Evolutionary conservation across 176 grass and related monocot genomes (phyloP).

Genomic region (Raddia guianensis): DNA sequence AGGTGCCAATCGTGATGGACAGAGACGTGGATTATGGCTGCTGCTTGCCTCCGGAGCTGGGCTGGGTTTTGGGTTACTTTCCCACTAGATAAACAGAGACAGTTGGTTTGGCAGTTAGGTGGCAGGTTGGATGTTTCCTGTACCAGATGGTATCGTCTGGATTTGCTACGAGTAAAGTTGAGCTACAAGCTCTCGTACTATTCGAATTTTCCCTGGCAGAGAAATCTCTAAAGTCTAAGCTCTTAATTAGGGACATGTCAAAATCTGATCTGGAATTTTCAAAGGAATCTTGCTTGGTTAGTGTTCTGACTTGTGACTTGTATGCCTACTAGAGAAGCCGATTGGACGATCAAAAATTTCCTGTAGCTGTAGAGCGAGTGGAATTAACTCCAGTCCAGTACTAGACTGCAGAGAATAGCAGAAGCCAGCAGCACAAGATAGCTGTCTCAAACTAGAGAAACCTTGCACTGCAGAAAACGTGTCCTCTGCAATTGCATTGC

Average conservation of each 20-base stretch:
- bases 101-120: constrained; percentile 34
- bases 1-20: constrained; percentile 10
- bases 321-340: no score
- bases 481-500: no score
- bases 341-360: no score
- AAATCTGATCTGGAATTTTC: no score
- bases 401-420: no score
- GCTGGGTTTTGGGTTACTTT: not conserved
- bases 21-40: constrained; percentile 22
- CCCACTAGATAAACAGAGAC: constrained; percentile 37
- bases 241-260: not conserved
- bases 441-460: no score
- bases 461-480: no score
- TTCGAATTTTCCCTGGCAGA: constrained; percentile 27
- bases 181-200: constrained; percentile 1
- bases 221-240: constrained; percentile 1
- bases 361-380: no score
- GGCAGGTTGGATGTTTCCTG: not conserved
- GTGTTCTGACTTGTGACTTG: no score
- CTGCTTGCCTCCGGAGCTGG: not conserved
- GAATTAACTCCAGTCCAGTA: no score
- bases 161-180: not conserved
- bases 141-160: not conserved
- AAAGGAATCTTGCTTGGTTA: no score
- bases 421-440: no score